phyloP scores from a whole-genome alignment of 306 rosid species.

The Castanospermum australe region DNA sequence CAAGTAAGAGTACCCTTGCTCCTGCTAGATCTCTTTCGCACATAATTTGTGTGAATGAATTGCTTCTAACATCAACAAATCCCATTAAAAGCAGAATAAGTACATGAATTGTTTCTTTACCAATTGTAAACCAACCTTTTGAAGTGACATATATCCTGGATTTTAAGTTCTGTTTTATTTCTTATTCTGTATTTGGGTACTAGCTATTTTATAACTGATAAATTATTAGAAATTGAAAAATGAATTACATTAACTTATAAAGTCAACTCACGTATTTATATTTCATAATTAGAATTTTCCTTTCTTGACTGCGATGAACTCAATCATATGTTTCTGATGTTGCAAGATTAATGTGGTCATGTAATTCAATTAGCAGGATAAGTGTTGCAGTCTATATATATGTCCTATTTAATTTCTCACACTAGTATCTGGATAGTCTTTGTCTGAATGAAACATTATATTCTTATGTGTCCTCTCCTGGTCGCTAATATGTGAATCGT shows the following conservation, averaged over 20 bases:
- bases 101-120: slow-evolving; percentile 40
- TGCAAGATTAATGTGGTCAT: background rate
- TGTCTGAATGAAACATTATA: background rate
- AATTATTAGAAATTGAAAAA: slow-evolving; percentile 34
- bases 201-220: slow-evolving; percentile 27
- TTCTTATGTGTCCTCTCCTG: background rate
- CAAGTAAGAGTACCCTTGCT: slow-evolving; percentile 39
- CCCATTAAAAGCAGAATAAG: slow-evolving; percentile 46
- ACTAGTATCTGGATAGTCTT: background rate
- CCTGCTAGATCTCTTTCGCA: slow-evolving; percentile 26
- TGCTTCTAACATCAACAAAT: slow-evolving; percentile 40
- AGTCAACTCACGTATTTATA: background rate
- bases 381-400: background rate
- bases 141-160: slow-evolving; percentile 33
- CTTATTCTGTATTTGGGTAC: slow-evolving; percentile 24
- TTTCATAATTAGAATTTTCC: background rate
- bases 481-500: too few relatives aligned
- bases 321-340: background rate
- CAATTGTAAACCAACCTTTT: slow-evolving; percentile 42
- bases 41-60: slow-evolving; percentile 35
- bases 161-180: slow-evolving; percentile 32
- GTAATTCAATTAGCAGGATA: background rate
- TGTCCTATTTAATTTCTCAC: background rate
- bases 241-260: slow-evolving; percentile 20
- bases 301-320: background rate